phyloP scores from a whole-genome alignment of 2,329 filamentous ascomycete species.

The Cercospora sesami region DNA sequence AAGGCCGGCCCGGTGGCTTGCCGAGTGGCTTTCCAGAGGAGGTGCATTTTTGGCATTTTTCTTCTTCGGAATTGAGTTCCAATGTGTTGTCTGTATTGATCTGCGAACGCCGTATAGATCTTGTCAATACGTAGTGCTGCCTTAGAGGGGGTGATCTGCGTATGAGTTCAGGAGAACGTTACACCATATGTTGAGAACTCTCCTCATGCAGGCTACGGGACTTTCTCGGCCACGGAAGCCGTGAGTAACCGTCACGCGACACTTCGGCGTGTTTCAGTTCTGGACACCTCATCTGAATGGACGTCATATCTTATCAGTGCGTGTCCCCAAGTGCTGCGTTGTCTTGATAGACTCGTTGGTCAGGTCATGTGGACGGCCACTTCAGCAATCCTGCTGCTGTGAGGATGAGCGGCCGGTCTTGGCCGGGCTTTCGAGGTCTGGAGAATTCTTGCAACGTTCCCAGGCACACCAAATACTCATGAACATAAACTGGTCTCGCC shows the following conservation, averaged over 20 bases:
- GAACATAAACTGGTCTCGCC: too few relatives aligned
- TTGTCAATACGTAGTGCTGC: neutral
- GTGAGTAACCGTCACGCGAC: constrained; percentile 2
- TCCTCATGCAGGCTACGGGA: neutral
- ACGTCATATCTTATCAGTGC: neutral
- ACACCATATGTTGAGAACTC: constrained; percentile 3
- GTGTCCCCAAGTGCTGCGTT: neutral
- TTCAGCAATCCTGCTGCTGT: neutral
- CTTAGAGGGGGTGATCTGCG: neutral
- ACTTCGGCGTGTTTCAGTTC: neutral
- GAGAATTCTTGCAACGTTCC: too few relatives aligned
- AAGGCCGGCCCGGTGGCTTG: constrained; percentile 13
- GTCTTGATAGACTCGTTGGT: neutral
- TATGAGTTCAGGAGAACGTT: neutral
- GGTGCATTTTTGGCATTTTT: neutral
- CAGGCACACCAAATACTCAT: too few relatives aligned
- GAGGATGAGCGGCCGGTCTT: too few relatives aligned
- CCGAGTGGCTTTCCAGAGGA: constrained; percentile 15
- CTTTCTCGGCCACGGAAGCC: constrained; percentile 2
- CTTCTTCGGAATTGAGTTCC: neutral
- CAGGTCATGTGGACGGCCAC: neutral
- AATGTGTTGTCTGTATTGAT: neutral
- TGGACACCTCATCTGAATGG: neutral
- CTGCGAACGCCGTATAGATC: neutral
- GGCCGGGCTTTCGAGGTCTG: too few relatives aligned